Evolutionary conservation across 768 basidiomycete genomes (phyloP), one percentile per base, ranked within the genome.

Genomic region (Neoboletus magnificus): DNA sequence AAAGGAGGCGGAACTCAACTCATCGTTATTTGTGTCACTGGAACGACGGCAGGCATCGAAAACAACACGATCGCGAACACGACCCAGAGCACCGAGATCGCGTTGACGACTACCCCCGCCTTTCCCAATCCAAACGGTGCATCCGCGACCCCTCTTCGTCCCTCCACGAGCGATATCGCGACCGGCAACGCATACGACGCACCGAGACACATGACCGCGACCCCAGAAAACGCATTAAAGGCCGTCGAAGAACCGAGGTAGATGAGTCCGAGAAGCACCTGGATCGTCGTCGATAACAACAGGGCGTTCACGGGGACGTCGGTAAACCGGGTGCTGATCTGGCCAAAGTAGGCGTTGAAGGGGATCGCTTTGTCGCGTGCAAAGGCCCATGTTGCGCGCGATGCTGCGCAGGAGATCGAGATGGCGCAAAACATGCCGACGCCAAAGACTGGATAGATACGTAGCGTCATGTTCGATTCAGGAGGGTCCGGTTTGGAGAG

Each of bases 331-430:
- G 70, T 66, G 40, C 74, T 73, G 62, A 87, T 74, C 47, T 70
- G 71, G 8, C 78, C 70, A 72, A 85, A 85, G 54, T 73, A 62
- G 12, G 55, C 47, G 35, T 80, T 76, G 42, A 80, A 77, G 2
- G 85, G 86, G 40, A 87, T 81, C 1, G 82, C 86, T 56, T 77
- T 77, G 70, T 87, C 86, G 3, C 86, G 77, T 0, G 85, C 82
- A 66, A 88, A 87, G 44, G 82, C 82, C 86, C 85, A 87, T 3
- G 85, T 86, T 30, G 82, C 81, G 18, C 86, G 81, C 13, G 85
- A 86, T 36, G 85, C 82, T 10, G 84, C 85, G 50, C 82, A 85
- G 39, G 80, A 80, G 57, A 83, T 82, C 18, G 86, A 86, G 54
- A 87, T 81, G 37, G 82, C 78, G 51, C 85, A 86, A 70, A 87